A percentile compares a stretch with the other conserved stretches of the same genome.
Evolutionary conservation across 2,329 filamentous ascomycete species (phyloP).

Genomic region (Lithohypha guttulata): DNA sequence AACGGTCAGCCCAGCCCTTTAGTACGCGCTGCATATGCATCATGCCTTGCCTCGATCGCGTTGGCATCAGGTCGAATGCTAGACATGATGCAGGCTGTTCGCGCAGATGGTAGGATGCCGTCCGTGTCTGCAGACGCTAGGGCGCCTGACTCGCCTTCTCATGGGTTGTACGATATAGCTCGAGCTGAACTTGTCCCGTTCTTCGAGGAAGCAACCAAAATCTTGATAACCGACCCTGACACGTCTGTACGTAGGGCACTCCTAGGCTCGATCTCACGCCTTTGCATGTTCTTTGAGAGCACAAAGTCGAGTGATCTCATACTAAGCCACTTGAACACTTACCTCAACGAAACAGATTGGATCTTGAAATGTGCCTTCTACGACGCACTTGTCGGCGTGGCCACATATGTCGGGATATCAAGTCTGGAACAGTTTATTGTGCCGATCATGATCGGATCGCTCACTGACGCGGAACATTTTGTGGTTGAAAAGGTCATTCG

Average conservation of each 20-base stretch:
- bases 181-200: constrained; percentile 68
- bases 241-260: constrained; percentile 82
- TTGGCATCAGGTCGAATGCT: constrained; percentile 75
- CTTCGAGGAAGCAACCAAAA: constrained; percentile 81
- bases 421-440: constrained; percentile 91
- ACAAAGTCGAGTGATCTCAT: constrained; percentile 93
- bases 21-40: constrained; percentile 83
- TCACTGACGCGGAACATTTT: constrained; percentile 86
- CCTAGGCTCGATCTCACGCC: constrained; percentile 75
- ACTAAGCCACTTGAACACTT: constrained; percentile 89
- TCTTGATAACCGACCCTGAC: constrained; percentile 76
- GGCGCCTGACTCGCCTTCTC: constrained; percentile 58
- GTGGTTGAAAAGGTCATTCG: constrained; percentile 85
- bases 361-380: constrained; percentile 94
- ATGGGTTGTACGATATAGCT: constrained; percentile 80
- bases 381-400: constrained; percentile 85
- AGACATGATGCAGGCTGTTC: constrained; percentile 79
- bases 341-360: constrained; percentile 94
- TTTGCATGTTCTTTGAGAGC: constrained; percentile 91
- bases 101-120: constrained; percentile 70
- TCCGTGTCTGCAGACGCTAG: constrained; percentile 66
- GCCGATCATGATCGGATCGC: constrained; percentile 86
- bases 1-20: constrained; percentile 52
- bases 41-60: constrained; percentile 79
- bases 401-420: constrained; percentile 76